Percentiles rank a stretch among this genome's conserved stretches.
These are phyloP conservation scores for Phytophthora parvispora DNA, from an alignment of 352 stramenopile genomes.

Conservation along the genomic window DNA sequence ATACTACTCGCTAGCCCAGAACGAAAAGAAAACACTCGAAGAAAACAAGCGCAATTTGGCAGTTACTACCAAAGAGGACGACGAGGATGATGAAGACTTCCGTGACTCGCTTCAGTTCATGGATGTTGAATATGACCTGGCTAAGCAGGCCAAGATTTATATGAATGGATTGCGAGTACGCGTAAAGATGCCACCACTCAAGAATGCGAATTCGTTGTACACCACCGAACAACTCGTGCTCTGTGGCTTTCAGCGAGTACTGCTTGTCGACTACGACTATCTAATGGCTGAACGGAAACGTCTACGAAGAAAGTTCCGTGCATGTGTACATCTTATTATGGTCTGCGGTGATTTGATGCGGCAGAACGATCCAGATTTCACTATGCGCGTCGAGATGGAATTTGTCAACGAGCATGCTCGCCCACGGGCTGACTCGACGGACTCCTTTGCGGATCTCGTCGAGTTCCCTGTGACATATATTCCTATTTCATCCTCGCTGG, in stretches of 20 bases:
- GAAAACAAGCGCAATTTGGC: conserved; percentile 55
- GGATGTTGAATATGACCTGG: conserved; percentile 83
- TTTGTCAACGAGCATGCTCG: conserved; percentile 26
- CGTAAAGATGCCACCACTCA: conserved; percentile 62
- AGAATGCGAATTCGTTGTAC: conserved; percentile 43
- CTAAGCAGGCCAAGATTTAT: conserved; percentile 78
- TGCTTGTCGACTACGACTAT: conserved; percentile 83
- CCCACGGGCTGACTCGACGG: conserved; percentile 49
- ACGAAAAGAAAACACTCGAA: conserved; percentile 72
- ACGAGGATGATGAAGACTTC: conserved; percentile 49
- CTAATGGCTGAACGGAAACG: conserved; percentile 74
- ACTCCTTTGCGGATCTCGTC: conserved; percentile 57
- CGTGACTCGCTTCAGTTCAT: conserved; percentile 66
- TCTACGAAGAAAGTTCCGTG: conserved; percentile 68
- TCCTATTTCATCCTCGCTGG: conserved; percentile 58
- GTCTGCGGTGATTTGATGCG: conserved; percentile 61
- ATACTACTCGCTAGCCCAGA: conserved; percentile 82
- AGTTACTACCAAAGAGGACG: conserved; percentile 19
- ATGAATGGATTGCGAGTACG: conserved; percentile 61
- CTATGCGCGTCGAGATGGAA: conserved; percentile 42
- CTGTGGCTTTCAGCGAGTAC: conserved; percentile 68
- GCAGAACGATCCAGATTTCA: conserved; percentile 61
- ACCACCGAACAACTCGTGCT: conserved; percentile 65
- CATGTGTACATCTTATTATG: conserved; percentile 65
- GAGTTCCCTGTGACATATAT: conserved; percentile 80